Evolutionary conservation across 768 basidiomycete genomes (phyloP), one percentile per base, ranked within the genome.

Genomic region (Sporobolomyces pararoseus): DNA sequence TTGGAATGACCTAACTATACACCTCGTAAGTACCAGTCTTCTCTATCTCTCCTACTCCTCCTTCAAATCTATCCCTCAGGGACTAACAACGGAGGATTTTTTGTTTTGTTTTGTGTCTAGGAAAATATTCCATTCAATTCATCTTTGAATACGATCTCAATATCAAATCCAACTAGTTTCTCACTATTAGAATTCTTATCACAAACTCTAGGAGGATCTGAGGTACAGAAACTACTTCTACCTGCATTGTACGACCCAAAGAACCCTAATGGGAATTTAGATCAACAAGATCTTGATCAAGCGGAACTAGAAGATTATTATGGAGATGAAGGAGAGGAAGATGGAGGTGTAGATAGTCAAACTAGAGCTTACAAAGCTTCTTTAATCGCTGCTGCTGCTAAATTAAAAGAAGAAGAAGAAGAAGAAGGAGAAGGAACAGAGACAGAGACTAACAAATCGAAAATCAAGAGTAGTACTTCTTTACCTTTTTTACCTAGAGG

Each of bases 121-220:
- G 74, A 76, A 50, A 75, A 74, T 49, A 60, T 76, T 35, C 76
- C 76, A 0, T 52, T 55, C 47, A 47, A 32, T 17, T 5, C 67
- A 1, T 51, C 59, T 10, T 0, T 57, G 2, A 19, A 27, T 7
- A 0, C 46, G 31, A 71, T 61, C 32, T 2, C 5, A 4, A 29
- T 31, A 1, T 16, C 44, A 17, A 4, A 23, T 2, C 59, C 59
- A 3, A 2, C n/a, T 21, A 61, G 54, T n/a, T 27, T 21, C 27
- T 44, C 57, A 10, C 64, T 73, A 35, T 5, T 42, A 0, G 7
- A 16, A 10, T 68, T 69, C 47, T 59, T 76, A 32, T 60, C 67
- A 7, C 39, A 32, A 6, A 32, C 68, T 16, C 66, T 76, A 37
- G 17, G 32, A 23, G 64, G 69, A 6, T 14, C 16, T n/a, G n/a